phyloP scores from a whole-genome alignment of 2,329 filamentous ascomycete species.

The Hymenoscyphus albidus region DNA sequence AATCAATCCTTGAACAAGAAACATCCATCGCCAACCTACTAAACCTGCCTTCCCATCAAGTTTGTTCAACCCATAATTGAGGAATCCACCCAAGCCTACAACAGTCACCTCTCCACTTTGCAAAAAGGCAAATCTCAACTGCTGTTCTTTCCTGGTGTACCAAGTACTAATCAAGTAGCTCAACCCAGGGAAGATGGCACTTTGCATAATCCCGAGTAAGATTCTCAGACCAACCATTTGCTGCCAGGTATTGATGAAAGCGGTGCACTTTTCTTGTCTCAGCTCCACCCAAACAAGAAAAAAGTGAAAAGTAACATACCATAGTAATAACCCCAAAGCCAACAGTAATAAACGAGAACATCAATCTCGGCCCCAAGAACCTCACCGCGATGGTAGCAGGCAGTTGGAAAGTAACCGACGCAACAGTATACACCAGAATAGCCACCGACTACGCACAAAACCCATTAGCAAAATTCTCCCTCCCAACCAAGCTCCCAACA shows the following conservation, averaged over 20 bases:
- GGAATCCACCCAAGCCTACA: constrained; percentile 38
- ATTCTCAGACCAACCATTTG: constrained; percentile 67
- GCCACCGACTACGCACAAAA: constrained; percentile 49
- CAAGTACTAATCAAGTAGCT: constrained; percentile 44
- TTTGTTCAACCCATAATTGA: constrained; percentile 64
- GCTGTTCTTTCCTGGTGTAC: constrained; percentile 34
- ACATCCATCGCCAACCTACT: constrained; percentile 65
- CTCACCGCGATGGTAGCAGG: constrained; percentile 65
- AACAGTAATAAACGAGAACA: constrained; percentile 58
- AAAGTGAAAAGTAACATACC: constrained; percentile 14
- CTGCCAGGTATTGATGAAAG: constrained; percentile 63
- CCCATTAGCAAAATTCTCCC: neutral
- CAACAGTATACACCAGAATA: constrained; percentile 70
- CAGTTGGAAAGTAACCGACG: constrained; percentile 64
- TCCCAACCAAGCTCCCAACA: neutral
- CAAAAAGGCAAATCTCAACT: constrained; percentile 61
- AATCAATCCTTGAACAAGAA: constrained; percentile 48
- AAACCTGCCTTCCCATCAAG: constrained; percentile 52
- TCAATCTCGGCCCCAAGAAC: constrained; percentile 59
- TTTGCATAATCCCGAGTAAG: constrained; percentile 61
- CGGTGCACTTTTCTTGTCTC: constrained; percentile 46
- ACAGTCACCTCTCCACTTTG: constrained; percentile 61
- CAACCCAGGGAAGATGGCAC: constrained; percentile 49
- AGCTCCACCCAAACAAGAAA: no score
- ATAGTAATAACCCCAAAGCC: constrained; percentile 56